A percentile compares a stretch with the other conserved stretches of the same genome.
Conservation (phyloP, 495 filamentous ascomycete species). For the Arthonia radiata region DNA sequence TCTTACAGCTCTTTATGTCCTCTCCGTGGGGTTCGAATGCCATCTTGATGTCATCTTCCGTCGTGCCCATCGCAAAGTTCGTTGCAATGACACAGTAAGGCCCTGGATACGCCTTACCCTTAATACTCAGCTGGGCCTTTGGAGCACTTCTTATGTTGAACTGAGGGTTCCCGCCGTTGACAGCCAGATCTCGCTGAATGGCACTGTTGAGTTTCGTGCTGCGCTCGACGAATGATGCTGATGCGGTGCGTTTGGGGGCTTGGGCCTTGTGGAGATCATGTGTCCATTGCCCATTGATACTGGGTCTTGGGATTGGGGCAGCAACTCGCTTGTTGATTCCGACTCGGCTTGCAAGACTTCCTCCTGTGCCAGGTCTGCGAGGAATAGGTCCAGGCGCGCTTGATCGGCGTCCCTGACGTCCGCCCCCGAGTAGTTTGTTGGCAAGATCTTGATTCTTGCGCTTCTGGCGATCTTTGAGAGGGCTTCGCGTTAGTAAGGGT, state of each 20-base stretch:
- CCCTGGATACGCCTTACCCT: slow-evolving; percentile 38
- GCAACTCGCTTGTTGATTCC: slow-evolving; percentile 40
- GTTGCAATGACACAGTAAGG: slow-evolving; percentile 63
- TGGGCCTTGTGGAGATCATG: slow-evolving; percentile 25
- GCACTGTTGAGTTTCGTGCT: slow-evolving; percentile 14
- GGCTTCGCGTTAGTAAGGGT: too few relatives aligned
- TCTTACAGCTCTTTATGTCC: slow-evolving; percentile 40
- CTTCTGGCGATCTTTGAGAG: slow-evolving; percentile 47
- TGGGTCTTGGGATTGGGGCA: slow-evolving; percentile 6
- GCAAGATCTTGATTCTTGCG: slow-evolving; percentile 48
- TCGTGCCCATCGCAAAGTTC: slow-evolving; percentile 85
- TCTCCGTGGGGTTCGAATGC: slow-evolving; percentile 53
- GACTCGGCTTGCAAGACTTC: slow-evolving; percentile 47
- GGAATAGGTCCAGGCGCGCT: slow-evolving; percentile 26
- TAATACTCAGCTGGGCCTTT: slow-evolving; percentile 30
- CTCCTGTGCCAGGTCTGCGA: slow-evolving; percentile 20
- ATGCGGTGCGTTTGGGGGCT: slow-evolving; percentile 12
- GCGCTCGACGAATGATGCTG: slow-evolving; percentile 10
- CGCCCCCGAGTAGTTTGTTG: slow-evolving; percentile 40
- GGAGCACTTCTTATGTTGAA: slow-evolving; percentile 8
- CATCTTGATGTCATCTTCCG: slow-evolving; percentile 78
- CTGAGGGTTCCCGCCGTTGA: slow-evolving; percentile 13
- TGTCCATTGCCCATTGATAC: slow-evolving; percentile 30
- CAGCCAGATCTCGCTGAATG: slow-evolving; percentile 8
- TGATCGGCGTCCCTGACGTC: too few relatives aligned